Base-by-base conservation (phyloP, 495 filamentous ascomycete genomes). In the Trichoderma virens region DNA sequence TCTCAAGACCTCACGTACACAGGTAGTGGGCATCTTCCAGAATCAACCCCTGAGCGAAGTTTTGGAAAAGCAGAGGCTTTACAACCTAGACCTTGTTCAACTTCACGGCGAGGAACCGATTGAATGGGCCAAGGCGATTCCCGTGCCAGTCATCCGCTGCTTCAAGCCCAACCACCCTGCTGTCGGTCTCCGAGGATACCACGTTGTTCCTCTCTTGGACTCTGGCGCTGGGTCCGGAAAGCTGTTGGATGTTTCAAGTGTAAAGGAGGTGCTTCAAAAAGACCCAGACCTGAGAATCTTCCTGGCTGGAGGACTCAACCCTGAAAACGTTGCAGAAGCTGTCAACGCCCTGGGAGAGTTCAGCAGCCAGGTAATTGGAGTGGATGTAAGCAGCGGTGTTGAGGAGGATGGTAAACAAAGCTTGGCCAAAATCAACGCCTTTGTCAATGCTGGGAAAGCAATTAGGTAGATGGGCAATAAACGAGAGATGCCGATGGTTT, bases 341-440 rank as follows among this genome's bases (percentile, higher is more conserved):
- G 75, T 98, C 1, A 70, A 76, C 6, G 79, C 80, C 30, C 73
- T 90, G 35, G 86, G 85, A 4, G 69, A 79, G 18, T 74, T 80
- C 7, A 80, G 77, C 30, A 74, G 76, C 5, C 81, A 86, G 69
- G 84, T 98, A 3, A 77, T 90, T 41, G 93, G 87, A 2, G 88
- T 99, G 41, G 94, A 99, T 79, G 90, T 96, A 5, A 96, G 92
- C 71, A 95, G 90, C 69, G 94, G 94, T 0, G 91, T 99, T 14
- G 94, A 98, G 78, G 84, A 83, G 28, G 83, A 89, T 67, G 94
- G 93, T 9, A 74, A 79, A 70, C 95, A 99, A 71, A 89, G 88
- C 74, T 59, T 92, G 61, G 84, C 87, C 63, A 95, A 90, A 78
- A 97, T 99, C 64, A 77, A 79, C 66, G 85, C 78, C 13, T 99